These are phyloP conservation scores for Tetrahymena elliotti DNA, from an alignment of 73 alveolate species.

Conservation along the genomic window DNA sequence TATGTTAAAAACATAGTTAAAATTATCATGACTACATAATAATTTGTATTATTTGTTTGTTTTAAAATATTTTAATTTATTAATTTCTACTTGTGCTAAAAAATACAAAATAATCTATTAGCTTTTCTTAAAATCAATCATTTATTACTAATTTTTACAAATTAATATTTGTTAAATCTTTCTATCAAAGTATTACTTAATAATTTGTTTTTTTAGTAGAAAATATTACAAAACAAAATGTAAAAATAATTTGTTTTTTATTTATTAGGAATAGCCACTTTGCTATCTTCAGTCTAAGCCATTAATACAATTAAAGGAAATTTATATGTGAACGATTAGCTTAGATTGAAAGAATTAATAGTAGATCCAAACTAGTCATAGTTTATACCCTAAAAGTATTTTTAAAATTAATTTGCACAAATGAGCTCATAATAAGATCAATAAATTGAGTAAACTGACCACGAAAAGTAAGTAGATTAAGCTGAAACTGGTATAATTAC, in stretches of 20 bases:
- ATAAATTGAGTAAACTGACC: not conserved
- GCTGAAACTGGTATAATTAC: not conserved
- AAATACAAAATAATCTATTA: too few species aligned
- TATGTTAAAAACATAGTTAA: too few species aligned
- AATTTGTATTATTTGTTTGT: too few species aligned
- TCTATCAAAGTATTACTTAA: too few species aligned
- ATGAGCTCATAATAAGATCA: not conserved
- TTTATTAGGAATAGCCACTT: not conserved
- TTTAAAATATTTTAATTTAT: too few species aligned
- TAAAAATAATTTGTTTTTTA: not conserved
- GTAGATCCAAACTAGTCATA: not conserved
- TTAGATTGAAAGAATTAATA: not conserved
- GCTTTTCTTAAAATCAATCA: too few species aligned
- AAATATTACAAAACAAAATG: not conserved
- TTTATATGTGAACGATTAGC: not conserved
- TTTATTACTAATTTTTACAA: too few species aligned
- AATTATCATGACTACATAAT: too few species aligned
- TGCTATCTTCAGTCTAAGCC: not conserved
- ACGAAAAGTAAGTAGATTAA: not conserved
- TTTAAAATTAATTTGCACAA: not conserved
- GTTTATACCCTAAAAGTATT: not conserved
- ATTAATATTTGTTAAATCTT: too few species aligned
- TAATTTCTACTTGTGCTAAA: too few species aligned
- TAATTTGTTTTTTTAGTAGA: not conserved
- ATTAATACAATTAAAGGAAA: not conserved